Evolutionary conservation across 208 protist genomes (phyloP).

Genomic region (Plasmodiophora brassicae): DNA sequence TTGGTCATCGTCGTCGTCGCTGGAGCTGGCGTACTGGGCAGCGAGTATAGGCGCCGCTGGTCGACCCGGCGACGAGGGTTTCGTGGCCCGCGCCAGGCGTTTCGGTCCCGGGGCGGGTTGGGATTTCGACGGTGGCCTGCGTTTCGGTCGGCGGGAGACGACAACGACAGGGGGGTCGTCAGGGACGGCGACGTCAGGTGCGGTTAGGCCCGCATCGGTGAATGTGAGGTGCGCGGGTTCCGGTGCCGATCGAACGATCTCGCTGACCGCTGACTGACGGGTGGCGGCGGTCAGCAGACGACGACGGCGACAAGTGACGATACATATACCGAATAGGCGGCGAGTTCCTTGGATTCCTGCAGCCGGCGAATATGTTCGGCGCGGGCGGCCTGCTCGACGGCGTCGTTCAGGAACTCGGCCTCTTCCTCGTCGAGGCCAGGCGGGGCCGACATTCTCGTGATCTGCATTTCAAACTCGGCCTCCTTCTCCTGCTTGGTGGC

Average conservation of each 20-base stretch:
- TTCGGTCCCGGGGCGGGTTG: too few relatives aligned
- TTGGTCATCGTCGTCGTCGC: too few relatives aligned
- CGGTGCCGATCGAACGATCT: constrained; percentile 10
- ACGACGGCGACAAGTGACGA: background rate
- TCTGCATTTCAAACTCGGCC: background rate
- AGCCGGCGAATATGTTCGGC: background rate
- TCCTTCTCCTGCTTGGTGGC: constrained; percentile 8
- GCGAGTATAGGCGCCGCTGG: too few relatives aligned
- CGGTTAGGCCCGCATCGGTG: background rate
- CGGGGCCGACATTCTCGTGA: background rate
- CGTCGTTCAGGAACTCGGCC: constrained; percentile 16
- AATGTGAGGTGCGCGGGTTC: background rate
- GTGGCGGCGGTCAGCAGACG: background rate
- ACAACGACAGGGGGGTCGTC: background rate
- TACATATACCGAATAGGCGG: background rate
- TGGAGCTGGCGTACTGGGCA: too few relatives aligned
- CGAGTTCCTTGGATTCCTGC: background rate
- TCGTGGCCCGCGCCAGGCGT: too few relatives aligned
- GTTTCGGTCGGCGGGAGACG: background rate
- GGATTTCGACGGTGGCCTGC: too few relatives aligned
- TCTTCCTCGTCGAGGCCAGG: constrained; percentile 17
- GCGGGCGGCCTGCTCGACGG: background rate
- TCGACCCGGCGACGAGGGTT: too few relatives aligned
- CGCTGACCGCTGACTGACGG: background rate
- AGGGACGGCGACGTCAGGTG: background rate